Evolutionary conservation across 1,139 yeast species (phyloP), one percentile per base, ranked within the genome.

Genomic region (Debaryomycetaceae sp.): DNA sequence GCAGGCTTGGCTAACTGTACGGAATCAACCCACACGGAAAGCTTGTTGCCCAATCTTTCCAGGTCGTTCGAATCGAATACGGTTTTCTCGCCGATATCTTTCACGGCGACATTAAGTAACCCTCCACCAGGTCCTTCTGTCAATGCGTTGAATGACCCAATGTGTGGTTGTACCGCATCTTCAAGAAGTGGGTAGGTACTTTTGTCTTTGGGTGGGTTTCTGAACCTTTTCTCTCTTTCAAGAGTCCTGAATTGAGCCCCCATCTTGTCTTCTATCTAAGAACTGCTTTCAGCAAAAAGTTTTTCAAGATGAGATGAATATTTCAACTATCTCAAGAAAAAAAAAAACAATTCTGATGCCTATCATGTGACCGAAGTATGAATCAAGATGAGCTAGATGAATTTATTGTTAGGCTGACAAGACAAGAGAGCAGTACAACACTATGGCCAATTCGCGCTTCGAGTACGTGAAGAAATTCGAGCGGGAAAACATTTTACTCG

Each of bases 111-210:
- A 62, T 91, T 90, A 50, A 93, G 74, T 39, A 93, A 69, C 5
- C 97, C 97, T 34, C 93, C 95, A 43, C 75, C 81, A 27, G 84
- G 81, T 24, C 96, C 97, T 48, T 87, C 96, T 36, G 96, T 87
- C 47, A 93, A 75, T 11, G 97, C 98, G 73, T 93, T 86, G 75
- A 93, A 93, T 2, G 99, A 93, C 7, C 96, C 98, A 47, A 95
- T 78, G 63, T 93, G 99, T 9, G 99, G 99, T 47, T 82, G 81
- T 36, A 93, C 95, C 9, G 99, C 98, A 49, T 88, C 95, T 47
- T 80, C 78, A 39, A 95, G 76, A 41, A 90, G 69, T 6, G 97
- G 97, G 58, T 72, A 93, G 1, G 89, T 88, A 24, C 88, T 76
- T 60, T 86, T 80, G 56, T 87, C 96, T 69, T 81, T 83, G 42